A percentile compares a stretch with the other conserved stretches of the same genome.
Conservation (phyloP, 345 rosid genomes). For the Psidium friedrichsthalianum region DNA sequence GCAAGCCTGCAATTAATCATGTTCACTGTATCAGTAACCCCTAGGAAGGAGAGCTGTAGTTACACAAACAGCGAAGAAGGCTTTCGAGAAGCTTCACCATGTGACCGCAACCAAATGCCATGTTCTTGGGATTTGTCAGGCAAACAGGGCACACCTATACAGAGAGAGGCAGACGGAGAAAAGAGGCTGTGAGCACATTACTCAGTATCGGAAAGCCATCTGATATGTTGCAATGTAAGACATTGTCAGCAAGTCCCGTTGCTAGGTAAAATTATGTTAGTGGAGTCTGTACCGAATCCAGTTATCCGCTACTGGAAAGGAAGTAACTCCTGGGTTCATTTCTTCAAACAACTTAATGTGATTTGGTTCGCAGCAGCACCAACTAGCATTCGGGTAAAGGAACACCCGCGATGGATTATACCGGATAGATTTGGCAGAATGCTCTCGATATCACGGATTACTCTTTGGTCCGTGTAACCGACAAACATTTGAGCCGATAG, state of each 20-base stretch:
- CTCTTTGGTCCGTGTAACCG: not conserved
- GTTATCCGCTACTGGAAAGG: not conserved
- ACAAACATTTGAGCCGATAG: not conserved
- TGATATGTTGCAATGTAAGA: not conserved
- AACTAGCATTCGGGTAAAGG: not conserved
- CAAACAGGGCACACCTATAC: slow-evolving; percentile 81
- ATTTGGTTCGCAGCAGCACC: not conserved
- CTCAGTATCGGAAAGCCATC: not conserved
- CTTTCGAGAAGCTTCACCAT: not conserved
- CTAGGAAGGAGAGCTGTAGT: not conserved
- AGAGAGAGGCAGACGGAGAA: not conserved
- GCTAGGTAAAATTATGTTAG: not conserved
- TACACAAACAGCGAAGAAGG: not conserved
- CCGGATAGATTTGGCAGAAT: not conserved
- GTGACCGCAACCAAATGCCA: slow-evolving; percentile 98
- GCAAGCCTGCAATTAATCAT: not conserved
- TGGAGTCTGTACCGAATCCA: not conserved
- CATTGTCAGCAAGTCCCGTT: not conserved
- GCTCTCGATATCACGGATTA: not conserved
- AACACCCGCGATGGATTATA: not conserved
- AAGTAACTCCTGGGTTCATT: not conserved
- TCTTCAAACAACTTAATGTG: not conserved
- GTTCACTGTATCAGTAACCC: not conserved
- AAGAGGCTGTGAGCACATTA: not conserved
- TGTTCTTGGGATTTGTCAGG: slow-evolving; percentile 54